Evolutionary conservation across 2,329 filamentous ascomycete species (phyloP), one percentile per base, ranked within the genome.

Genomic region (Colletotrichum tofieldiae): DNA sequence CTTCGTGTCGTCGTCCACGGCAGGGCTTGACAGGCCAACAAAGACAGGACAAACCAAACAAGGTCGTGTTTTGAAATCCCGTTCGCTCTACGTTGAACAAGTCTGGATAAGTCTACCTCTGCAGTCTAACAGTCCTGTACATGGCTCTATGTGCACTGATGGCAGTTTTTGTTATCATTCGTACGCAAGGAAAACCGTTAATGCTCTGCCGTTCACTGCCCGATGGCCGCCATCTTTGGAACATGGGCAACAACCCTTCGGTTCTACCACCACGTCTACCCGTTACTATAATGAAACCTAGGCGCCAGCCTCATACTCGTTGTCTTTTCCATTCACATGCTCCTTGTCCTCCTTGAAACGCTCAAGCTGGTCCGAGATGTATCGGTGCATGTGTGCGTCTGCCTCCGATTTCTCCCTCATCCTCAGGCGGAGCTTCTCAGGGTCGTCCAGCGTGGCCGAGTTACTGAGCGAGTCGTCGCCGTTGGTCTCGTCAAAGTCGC

Each of bases 341-440:
- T 67, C 62, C 63, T 75, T 77, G 26, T 81, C 79, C 32, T 79
- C 78, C 74, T 78, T 91, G 77, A 96, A 92, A 68, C 92, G 87
- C 81, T 92, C 88, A 70, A 98, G 86, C 83, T 98, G 93, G 74
- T 95, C 93, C 39, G 89, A 91, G 68, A 98, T 93, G 80, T 97
- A 98, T 75, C 90, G 89, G 73, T 94, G 92, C 78, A 97, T 90
- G 76, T 96, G 93, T 67, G 89, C 86, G 77, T 94, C 89, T 0
- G 90, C 90, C 77, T 91, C 87, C 43, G 79, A 80, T 37, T 86
- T 84, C 76, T 88, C 84, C 68, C 83, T 83, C 65, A 83, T 76
- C 59, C 84, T 82, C 47, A 89, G 89, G n/a, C 88, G 86, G 54
- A 88, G 86, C 74, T 78, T 77, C 75, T 41, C 75, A 68, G 72